A percentile compares a stretch with the other conserved stretches of the same genome.
phyloP scores from a whole-genome alignment of 116 monocot species.

The Iris pallida region DNA sequence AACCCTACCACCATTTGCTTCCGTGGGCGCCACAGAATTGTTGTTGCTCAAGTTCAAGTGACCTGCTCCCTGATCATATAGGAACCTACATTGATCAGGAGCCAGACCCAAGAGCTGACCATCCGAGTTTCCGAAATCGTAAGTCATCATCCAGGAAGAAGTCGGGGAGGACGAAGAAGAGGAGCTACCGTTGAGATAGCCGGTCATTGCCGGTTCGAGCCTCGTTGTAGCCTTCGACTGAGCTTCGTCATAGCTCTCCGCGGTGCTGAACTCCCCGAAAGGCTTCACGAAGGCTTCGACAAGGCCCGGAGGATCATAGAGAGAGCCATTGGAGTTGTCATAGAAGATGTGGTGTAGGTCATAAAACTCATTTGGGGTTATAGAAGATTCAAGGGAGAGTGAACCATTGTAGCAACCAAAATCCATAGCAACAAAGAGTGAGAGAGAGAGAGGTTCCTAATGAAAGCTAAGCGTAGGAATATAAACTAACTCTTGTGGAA shows the following conservation, averaged over 20 bases:
- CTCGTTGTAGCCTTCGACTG: too few species aligned
- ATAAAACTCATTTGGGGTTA: neutral
- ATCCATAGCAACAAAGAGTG: conserved; percentile 19
- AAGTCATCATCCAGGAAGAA: too few species aligned
- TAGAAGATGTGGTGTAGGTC: neutral
- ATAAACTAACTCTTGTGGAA: neutral
- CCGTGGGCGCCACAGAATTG: neutral
- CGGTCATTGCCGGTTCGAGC: too few species aligned
- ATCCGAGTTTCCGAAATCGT: too few species aligned
- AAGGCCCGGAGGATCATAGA: neutral
- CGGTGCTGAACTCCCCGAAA: neutral
- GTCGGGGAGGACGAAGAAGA: too few species aligned
- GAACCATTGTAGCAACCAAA: conserved; percentile 21
- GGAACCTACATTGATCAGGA: too few species aligned
- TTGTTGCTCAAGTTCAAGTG: neutral
- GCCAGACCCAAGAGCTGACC: too few species aligned
- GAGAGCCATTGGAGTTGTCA: neutral
- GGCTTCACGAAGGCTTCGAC: neutral
- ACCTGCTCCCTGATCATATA: neutral
- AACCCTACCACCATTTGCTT: neutral
- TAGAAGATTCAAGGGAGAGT: conserved; percentile 1
- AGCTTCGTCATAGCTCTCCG: too few species aligned
- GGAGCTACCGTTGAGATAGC: too few species aligned
- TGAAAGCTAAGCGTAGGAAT: neutral
- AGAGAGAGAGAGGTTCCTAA: neutral